Conservation (phyloP, 1,284 basidiomycete genomes). For the Rhodotorula sp. region DNA sequence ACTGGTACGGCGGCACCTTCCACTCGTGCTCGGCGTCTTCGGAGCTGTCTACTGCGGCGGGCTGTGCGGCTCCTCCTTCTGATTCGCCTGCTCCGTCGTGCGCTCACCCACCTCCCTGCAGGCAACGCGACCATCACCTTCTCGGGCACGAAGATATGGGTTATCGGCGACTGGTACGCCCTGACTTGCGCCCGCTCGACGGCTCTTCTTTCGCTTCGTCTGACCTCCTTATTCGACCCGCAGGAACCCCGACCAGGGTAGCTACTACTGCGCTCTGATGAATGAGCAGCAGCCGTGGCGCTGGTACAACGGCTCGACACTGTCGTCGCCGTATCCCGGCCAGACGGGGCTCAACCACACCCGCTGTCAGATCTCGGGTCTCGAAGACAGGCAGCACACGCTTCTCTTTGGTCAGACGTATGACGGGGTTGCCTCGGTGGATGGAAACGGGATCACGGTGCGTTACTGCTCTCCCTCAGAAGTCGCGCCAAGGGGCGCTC, state of each 20-base stretch:
- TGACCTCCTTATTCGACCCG: background rate
- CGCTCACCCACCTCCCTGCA: background rate
- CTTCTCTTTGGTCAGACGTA: conserved; percentile 12
- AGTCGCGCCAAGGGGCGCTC: too few species aligned
- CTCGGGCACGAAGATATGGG: background rate
- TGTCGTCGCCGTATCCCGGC: background rate
- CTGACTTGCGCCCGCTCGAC: background rate
- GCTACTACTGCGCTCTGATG: conserved; percentile 10
- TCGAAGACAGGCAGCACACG: conserved; percentile 1
- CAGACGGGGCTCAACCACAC: conserved; percentile 9
- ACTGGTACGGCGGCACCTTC: conserved; percentile 7
- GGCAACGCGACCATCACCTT: conserved; percentile 19
- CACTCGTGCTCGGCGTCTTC: conserved; percentile 6
- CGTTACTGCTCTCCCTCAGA: background rate
- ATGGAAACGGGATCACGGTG: conserved; percentile 3
- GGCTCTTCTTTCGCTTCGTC: too few species aligned
- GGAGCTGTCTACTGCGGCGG: background rate
- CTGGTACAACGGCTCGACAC: conserved; percentile 12
- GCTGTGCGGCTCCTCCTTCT: background rate
- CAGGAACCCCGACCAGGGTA: background rate
- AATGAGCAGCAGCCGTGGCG: background rate
- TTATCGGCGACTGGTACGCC: conserved; percentile 7
- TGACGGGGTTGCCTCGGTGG: background rate
- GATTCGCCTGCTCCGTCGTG: background rate
- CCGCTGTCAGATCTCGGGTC: conserved; percentile 4